Evolutionary conservation across 176 grass and related monocot species (phyloP), one percentile per base, ranked within the genome.

Genomic region (Pharus latifolius): DNA sequence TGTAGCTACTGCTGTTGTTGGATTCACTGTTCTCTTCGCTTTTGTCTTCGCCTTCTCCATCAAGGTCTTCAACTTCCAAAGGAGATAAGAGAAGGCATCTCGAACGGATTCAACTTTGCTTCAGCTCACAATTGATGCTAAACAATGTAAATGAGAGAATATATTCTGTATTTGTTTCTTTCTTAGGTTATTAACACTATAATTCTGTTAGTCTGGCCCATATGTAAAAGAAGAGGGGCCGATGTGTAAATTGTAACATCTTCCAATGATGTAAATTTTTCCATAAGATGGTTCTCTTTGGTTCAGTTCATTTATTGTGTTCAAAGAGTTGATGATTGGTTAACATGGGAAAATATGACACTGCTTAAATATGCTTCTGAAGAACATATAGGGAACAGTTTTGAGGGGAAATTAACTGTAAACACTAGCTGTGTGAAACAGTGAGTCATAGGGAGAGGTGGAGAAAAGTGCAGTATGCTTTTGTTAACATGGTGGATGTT

Each of bases 1-100:
- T 27, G 87, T 95, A 59, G 91, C 91, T 57, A 66, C 33, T 12
- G 91, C 85, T 37, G 85, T 96, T 58, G 83, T 87, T 51, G 83
- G 87, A 3, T 96, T 90, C 60, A 22, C 84, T 1, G 24, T 84
- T 32, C 81, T 88, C 72, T 88, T 88, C 4, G 81, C 81, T 45
- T 84, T 84, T 0, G 77, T 88, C 53, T 88, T 88, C 77, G 81
- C 81, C 37, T 84, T 81, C 53, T 73, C 81, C 46, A 88, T 88
- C 37, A 81, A 88, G 70, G 66, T 88, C 57, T 44, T 88, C 17
- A 88, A 88, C 67, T 88, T 88, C 72, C 86, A 88, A 35, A 76
- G 77, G 72, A 88, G 81, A 80, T 88, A 56, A 79, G 28, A 42
- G 60, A 37, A 20, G 48, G 28, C 16, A 54, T 44, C 69, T 55